phyloP scores from a whole-genome alignment of 352 stramenopile genomes.

The Phytophthora pisi region DNA sequence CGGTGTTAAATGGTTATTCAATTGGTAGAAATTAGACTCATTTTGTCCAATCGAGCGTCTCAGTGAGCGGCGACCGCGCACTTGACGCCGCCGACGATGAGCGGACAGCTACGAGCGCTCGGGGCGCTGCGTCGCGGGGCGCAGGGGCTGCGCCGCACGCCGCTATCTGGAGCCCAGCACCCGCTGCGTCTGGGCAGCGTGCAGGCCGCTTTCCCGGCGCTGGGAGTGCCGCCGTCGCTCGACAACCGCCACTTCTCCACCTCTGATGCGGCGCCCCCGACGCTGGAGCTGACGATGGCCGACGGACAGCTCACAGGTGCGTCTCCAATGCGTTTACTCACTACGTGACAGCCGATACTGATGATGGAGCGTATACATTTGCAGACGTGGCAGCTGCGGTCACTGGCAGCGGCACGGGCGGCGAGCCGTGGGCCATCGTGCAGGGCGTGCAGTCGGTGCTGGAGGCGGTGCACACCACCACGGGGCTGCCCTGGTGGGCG shows the following conservation, averaged over 20 bases:
- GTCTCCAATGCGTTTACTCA: not conserved
- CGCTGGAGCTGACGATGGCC: conserved; percentile 38
- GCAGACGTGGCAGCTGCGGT: conserved; percentile 40
- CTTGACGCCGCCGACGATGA: conserved; percentile 20
- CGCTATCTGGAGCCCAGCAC: conserved; percentile 1
- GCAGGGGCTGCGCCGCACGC: not conserved
- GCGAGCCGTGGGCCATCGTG: conserved; percentile 55
- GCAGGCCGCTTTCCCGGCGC: conserved; percentile 9
- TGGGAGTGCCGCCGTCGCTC: conserved; percentile 19
- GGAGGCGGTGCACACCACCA: conserved; percentile 66
- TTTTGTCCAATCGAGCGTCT: conserved; percentile 13
- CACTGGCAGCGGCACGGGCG: conserved; percentile 28
- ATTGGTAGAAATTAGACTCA: not conserved
- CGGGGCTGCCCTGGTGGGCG: conserved; percentile 79
- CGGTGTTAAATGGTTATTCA: not conserved
- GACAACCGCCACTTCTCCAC: conserved; percentile 45
- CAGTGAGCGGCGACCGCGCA: not conserved
- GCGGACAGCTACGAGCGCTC: conserved; percentile 9
- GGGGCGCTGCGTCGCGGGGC: conserved; percentile 19
- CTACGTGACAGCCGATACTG: not conserved
- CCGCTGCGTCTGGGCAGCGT: conserved; percentile 3
- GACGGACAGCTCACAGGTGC: conserved; percentile 49
- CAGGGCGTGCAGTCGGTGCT: conserved; percentile 65
- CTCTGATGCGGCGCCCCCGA: conserved; percentile 18
- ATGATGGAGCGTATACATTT: not conserved